These are phyloP conservation scores for Datisca glomerata DNA, from an alignment of 306 rosid genomes.

Conservation along the genomic window DNA sequence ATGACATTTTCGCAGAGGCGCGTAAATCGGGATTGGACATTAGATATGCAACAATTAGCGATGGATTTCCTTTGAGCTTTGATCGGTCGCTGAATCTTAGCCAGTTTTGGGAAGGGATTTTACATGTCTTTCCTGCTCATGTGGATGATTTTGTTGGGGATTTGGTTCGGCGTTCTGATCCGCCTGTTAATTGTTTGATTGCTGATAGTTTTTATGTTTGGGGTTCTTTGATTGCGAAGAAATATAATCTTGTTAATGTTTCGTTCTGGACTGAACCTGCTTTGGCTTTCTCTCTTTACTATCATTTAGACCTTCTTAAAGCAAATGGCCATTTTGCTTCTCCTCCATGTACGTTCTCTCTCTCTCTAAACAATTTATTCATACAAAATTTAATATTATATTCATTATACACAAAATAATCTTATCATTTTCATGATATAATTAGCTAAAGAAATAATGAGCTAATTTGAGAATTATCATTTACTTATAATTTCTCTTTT, in stretches of 20 bases:
- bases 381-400: too few relatives aligned
- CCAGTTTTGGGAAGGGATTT: conserved; percentile 1
- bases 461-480: too few relatives aligned
- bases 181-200: conserved; percentile 20
- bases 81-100: conserved; percentile 9
- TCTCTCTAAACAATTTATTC: too few relatives aligned
- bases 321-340: conserved; percentile 22
- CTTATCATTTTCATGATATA: too few relatives aligned
- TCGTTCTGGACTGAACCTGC: conserved; percentile 36
- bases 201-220: conserved; percentile 18
- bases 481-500: too few relatives aligned
- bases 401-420: too few relatives aligned
- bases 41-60: conserved; percentile 18
- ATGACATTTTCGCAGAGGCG: conserved; percentile 15
- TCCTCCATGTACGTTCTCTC: too few relatives aligned
- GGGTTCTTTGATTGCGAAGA: conserved; percentile 11
- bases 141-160: conserved; percentile 19
- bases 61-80: conserved; percentile 16
- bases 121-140: conserved; percentile 17
- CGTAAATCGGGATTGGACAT: conserved; percentile 17
- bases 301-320: conserved; percentile 22
- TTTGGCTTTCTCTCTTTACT: conserved; percentile 9
- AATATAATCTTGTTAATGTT: conserved; percentile 16
- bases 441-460: too few relatives aligned
- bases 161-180: conserved; percentile 11